Conservation (phyloP, 1,284 basidiomycete species). For the Malassezia vespertilionis region DNA sequence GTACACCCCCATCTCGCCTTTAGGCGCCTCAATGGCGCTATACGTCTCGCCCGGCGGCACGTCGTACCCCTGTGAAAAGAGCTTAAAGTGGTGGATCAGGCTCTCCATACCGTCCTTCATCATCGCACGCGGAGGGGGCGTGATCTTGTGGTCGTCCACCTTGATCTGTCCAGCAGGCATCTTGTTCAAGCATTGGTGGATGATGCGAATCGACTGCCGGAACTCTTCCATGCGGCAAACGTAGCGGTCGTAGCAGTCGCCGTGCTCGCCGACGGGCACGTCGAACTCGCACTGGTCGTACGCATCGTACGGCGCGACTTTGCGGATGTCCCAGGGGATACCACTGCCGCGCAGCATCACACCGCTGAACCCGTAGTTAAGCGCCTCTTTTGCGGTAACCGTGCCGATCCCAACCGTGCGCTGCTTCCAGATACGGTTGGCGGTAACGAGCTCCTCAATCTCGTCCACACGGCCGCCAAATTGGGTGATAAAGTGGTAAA, state of each 20-base stretch:
- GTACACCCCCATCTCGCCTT: conserved; percentile 73
- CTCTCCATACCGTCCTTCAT: conserved; percentile 99
- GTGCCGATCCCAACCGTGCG: conserved; percentile 81
- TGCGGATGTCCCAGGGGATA: conserved; percentile 83
- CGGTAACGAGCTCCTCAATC: conserved; percentile 94
- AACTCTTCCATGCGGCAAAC: conserved; percentile 96
- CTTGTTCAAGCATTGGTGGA: conserved; percentile 79
- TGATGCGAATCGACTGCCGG: conserved; percentile 82
- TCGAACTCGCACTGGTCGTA: conserved; percentile 96
- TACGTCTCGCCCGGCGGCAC: conserved; percentile 98
- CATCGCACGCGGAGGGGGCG: conserved; percentile 85
- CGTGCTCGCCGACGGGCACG: conserved; percentile 86
- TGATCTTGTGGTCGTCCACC: conserved; percentile 93
- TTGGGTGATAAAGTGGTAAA: conserved; percentile 94
- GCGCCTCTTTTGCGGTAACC: conserved; percentile 81
- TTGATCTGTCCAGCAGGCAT: conserved; percentile 87
- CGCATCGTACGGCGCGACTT: conserved; percentile 86
- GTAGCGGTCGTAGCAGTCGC: conserved; percentile 91
- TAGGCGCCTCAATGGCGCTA: conserved; percentile 92
- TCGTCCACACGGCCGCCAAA: conserved; percentile 84
- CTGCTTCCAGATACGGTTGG: conserved; percentile 95
- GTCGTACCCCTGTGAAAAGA: conserved; percentile 84
- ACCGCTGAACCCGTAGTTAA: conserved; percentile 88
- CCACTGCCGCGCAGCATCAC: conserved; percentile 94
- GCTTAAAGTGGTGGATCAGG: conserved; percentile 95